phyloP scores from a whole-genome alignment of 2,329 filamentous ascomycete species.

The Stagonosporopsis chrysanthemi region DNA sequence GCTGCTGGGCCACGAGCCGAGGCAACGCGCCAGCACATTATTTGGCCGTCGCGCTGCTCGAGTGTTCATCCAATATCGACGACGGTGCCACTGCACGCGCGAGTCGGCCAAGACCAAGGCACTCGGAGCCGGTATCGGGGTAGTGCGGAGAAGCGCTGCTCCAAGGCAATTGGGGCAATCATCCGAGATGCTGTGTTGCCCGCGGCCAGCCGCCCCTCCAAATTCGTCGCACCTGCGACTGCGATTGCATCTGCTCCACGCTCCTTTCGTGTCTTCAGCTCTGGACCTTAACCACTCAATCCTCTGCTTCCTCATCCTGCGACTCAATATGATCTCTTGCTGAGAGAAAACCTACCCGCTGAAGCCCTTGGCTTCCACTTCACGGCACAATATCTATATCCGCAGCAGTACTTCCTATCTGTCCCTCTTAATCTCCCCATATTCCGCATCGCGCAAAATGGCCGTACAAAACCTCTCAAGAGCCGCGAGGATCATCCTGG shows the following conservation, averaged over 20 bases:
- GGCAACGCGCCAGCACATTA: constrained; percentile 5
- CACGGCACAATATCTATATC: not conserved
- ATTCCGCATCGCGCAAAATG: constrained; percentile 28
- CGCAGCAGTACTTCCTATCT: not conserved
- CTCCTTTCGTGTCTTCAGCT: constrained; percentile 8
- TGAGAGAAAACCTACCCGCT: constrained; percentile 7
- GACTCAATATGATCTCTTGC: constrained; percentile 14
- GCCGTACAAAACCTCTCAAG: constrained; percentile 49
- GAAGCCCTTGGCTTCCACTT: constrained; percentile 17
- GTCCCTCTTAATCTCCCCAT: no score
- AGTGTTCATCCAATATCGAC: not conserved
- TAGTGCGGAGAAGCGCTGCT: not conserved
- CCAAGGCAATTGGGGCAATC: constrained; percentile 5
- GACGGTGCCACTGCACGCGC: constrained; percentile 1
- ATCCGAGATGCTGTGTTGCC: not conserved
- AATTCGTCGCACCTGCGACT: constrained; percentile 1
- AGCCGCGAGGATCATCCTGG: constrained; percentile 91
- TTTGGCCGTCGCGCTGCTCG: constrained; percentile 1
- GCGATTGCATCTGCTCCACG: constrained; percentile 1
- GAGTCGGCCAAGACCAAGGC: constrained; percentile 1
- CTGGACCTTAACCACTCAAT: constrained; percentile 1
- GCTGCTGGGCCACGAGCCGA: constrained; percentile 1
- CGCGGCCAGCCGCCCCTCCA: constrained; percentile 8
- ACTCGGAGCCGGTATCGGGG: constrained; percentile 6
- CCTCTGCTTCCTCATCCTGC: not conserved